These are phyloP conservation scores for Trichosporon faecale DNA, from an alignment of 1,284 basidiomycete genomes.

Conservation along the genomic window DNA sequence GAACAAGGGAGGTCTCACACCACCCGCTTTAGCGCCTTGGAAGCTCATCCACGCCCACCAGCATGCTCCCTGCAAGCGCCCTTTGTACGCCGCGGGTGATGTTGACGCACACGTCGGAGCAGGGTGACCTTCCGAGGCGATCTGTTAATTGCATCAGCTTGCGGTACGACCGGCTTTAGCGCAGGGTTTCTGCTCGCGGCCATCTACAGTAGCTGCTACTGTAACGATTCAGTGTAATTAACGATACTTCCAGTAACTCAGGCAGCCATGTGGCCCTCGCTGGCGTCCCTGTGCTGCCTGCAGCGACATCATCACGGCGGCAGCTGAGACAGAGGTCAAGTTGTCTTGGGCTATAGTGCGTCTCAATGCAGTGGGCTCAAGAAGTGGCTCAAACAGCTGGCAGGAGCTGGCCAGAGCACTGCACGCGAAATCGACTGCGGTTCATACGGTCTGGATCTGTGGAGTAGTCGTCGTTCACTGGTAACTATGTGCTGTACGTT, in stretches of 20 bases:
- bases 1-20: neutral
- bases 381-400: neutral
- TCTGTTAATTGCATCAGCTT: neutral
- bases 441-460: neutral
- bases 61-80: neutral
- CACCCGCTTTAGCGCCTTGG: neutral
- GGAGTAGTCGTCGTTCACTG: neutral
- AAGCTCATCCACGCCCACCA: neutral
- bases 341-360: neutral
- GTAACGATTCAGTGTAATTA: neutral
- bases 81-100: neutral
- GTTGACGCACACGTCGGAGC: neutral
- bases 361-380: neutral
- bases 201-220: neutral
- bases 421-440: neutral
- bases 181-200: neutral
- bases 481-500: neutral
- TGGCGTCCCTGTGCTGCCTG: neutral
- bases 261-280: neutral
- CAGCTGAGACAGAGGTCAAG: neutral
- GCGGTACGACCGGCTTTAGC: neutral
- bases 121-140: neutral
- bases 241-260: neutral
- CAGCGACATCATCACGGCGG: neutral
- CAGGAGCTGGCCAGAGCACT: neutral